Base-by-base conservation (phyloP, 441 rosid species). In the Omphalea diandra region DNA sequence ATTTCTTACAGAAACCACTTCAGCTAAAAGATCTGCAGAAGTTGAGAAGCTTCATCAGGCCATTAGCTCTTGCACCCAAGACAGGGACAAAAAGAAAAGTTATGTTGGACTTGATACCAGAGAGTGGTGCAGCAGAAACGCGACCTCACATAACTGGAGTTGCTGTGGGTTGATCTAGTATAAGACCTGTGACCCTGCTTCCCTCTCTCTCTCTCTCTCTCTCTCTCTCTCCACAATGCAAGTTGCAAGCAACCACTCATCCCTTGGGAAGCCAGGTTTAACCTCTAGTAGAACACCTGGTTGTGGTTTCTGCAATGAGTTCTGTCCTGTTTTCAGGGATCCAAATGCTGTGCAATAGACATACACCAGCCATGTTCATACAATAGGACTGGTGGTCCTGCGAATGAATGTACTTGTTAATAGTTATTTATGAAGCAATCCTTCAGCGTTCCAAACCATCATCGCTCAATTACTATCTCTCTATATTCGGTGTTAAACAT, bases 131-230 rank as follows among this genome's bases (percentile, higher is more conserved):
- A 22, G 46, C 33, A 7, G 67, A 70, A 60, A 70, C 57, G 26
- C 60, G 65, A 36, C 73, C 67, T 24, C 67, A 59, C 35, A 24
- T 59, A 27, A 27, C 73, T 49, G 73, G 73, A 60, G 73, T 70
- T 36, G 59, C 73, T 5, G 73, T 70, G 12, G 73, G 61, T 24
- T 67, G 36, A n/a, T n/a, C n/a, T n/a, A n/a, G n/a, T n/a, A n/a
- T n/a, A n/a, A n/a, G n/a, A n/a, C n/a, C n/a, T n/a, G n/a, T n/a
- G n/a, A 67, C 27, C 15, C 36, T 38, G 15, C 2, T 2, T 12
- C 18, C 4, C 4, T 5, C 1, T 11, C 2, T 1, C 59, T 0
- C 43, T 22, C 14, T 20, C 33, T 15, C 32, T 53, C 0, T 27
- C 17, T 1, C 20, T 66, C 9, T 7, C 7, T n/a, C 5, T 2